phyloP scores from a whole-genome alignment of 1,284 basidiomycete genomes.

The Apiotrichum sp. region DNA sequence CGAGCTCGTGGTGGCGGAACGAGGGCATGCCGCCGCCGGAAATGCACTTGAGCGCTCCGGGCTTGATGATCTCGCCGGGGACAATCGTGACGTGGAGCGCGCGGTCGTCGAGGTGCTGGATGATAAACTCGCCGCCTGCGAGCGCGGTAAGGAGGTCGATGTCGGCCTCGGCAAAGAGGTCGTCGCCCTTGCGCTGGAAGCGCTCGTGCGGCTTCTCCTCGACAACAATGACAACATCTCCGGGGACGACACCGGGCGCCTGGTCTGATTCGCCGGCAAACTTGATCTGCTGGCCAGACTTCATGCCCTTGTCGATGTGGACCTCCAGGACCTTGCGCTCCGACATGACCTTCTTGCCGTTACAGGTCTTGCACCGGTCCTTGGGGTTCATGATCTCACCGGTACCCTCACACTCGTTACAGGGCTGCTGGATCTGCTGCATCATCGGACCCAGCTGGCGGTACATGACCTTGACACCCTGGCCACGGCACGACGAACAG shows the following conservation, averaged over 20 bases:
- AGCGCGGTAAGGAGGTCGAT: constrained; percentile 91
- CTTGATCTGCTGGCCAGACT: constrained; percentile 90
- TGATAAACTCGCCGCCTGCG: constrained; percentile 81
- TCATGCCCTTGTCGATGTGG: constrained; percentile 99
- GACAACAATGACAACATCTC: constrained; percentile 95
- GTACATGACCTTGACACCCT: constrained; percentile 84
- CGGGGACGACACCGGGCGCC: constrained; percentile 79
- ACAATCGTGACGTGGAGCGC: constrained; percentile 76
- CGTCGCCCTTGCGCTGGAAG: constrained; percentile 90
- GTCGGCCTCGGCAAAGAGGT: constrained; percentile 80
- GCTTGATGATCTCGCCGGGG: constrained; percentile 89
- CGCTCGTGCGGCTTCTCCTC: constrained; percentile 90
- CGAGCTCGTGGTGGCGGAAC: constrained; percentile 91
- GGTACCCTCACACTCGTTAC: constrained; percentile 83
- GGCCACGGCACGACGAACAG: constrained; percentile 77
- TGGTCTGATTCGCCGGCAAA: constrained; percentile 97
- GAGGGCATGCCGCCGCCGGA: constrained; percentile 97
- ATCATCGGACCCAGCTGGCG: constrained; percentile 98
- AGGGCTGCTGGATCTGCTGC: constrained; percentile 95
- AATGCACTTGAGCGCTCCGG: constrained; percentile 87
- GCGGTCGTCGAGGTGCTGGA: constrained; percentile 92
- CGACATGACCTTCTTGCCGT: constrained; percentile 88
- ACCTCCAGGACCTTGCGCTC: constrained; percentile 99
- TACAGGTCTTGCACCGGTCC: constrained; percentile 88
- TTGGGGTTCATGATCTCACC: constrained; percentile 93